phyloP scores from a whole-genome alignment of 148 eudicot species.

The Persicaria maculosa region DNA sequence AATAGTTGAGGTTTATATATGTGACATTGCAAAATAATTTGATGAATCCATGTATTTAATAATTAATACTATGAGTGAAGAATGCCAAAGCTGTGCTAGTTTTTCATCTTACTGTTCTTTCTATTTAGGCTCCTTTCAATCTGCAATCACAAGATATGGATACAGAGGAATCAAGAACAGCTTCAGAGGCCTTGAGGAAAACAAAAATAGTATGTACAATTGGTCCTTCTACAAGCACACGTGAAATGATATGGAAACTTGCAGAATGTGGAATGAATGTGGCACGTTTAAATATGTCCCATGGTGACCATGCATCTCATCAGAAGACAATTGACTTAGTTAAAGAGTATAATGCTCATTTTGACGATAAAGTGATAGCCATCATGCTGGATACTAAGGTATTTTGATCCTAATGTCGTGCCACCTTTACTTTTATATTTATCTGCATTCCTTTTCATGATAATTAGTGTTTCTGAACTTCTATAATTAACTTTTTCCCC shows the following conservation, averaged over 20 bases:
- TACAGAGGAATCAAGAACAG: constrained; percentile 19
- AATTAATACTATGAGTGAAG: background rate
- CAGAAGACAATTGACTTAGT: constrained; percentile 92
- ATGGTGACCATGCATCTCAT: constrained; percentile 97
- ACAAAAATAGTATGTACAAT: constrained; percentile 95
- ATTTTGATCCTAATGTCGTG: background rate
- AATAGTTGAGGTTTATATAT: background rate
- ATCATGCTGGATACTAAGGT: constrained; percentile 99
- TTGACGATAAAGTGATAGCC: constrained; percentile 87
- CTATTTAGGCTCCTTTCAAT: constrained; percentile 32
- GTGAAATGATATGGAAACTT: constrained; percentile 94
- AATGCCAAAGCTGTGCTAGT: background rate
- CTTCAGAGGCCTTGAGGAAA: constrained; percentile 36
- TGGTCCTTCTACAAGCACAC: constrained; percentile 89
- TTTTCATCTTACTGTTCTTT: background rate
- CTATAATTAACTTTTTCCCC: background rate
- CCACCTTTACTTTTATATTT: background rate
- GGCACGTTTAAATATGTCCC: constrained; percentile 94
- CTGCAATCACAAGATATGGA: constrained; percentile 30
- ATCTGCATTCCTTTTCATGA: background rate
- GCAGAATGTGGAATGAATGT: constrained; percentile 99
- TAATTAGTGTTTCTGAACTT: constrained; percentile 1
- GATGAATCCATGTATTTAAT: background rate
- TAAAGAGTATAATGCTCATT: constrained; percentile 88
- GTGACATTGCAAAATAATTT: background rate